A percentile compares a stretch with the other conserved stretches of the same genome.
Conservation (phyloP, 2,329 filamentous ascomycete species). For the Colletotrichum orbiculare region DNA sequence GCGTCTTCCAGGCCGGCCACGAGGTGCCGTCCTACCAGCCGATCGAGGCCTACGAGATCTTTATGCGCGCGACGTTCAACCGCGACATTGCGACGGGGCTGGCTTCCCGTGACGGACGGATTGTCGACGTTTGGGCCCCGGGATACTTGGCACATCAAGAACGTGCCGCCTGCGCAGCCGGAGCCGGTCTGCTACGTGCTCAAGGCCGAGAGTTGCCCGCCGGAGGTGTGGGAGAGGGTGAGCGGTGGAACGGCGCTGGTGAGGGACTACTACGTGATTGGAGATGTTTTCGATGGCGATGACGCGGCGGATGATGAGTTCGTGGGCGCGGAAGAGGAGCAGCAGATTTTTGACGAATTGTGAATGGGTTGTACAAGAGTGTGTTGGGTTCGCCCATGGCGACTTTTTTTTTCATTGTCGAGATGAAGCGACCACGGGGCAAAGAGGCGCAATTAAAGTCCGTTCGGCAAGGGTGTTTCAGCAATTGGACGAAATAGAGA, state of each 20-base stretch:
- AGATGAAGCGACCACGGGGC: background rate
- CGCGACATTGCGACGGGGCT: conserved; percentile 62
- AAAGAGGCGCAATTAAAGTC: background rate
- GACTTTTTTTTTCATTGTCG: background rate
- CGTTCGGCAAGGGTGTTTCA: conserved; percentile 28
- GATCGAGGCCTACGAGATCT: conserved; percentile 59
- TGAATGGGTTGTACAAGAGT: background rate
- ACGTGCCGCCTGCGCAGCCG: conserved; percentile 57
- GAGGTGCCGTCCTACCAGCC: conserved; percentile 65
- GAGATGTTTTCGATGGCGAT: conserved; percentile 25
- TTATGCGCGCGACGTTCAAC: conserved; percentile 62
- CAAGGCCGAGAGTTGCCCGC: conserved; percentile 64
- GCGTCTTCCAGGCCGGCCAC: conserved; percentile 69
- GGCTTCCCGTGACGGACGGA: conserved; percentile 53
- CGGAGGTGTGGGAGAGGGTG: conserved; percentile 64
- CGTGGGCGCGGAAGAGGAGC: background rate
- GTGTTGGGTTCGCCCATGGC: too few relatives aligned
- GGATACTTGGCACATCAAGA: conserved; percentile 59
- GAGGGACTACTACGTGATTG: conserved; percentile 48
- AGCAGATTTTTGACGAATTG: conserved; percentile 18
- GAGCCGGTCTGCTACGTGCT: conserved; percentile 69
- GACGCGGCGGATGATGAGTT: background rate
- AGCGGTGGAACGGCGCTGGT: conserved; percentile 62
- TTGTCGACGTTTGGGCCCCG: conserved; percentile 43
- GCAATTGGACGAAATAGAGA: conserved; percentile 20